Percentiles rank a stretch among this genome's conserved stretches.
These are phyloP conservation scores for Phytopythium sindhum DNA, from an alignment of 352 stramenopile genomes.

Conservation along the genomic window DNA sequence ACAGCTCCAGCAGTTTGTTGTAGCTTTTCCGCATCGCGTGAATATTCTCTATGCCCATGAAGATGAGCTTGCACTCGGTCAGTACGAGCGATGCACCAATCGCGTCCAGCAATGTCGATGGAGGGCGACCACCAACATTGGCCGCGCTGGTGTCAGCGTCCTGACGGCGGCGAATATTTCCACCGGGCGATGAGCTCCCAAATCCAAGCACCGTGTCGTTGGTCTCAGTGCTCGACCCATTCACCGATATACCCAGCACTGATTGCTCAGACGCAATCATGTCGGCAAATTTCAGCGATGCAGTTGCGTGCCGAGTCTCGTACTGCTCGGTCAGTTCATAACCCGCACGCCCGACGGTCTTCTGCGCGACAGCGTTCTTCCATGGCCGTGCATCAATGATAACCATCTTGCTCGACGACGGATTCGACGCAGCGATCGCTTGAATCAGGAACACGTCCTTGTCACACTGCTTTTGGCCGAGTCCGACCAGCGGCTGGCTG, in stretches of 20 bases:
- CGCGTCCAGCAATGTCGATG: conserved; percentile 21
- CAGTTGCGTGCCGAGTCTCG: conserved; percentile 57
- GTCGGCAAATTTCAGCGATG: conserved; percentile 62
- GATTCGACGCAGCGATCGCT: conserved; percentile 70
- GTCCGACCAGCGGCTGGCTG: conserved; percentile 79
- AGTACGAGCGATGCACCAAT: conserved; percentile 56
- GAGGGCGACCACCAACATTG: not conserved
- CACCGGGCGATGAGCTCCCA: not conserved
- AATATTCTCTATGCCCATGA: conserved; percentile 93
- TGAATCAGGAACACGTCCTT: conserved; percentile 85
- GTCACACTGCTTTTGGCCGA: conserved; percentile 78
- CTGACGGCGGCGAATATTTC: not conserved
- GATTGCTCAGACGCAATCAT: conserved; percentile 45
- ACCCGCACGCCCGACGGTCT: conserved; percentile 82
- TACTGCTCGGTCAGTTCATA: conserved; percentile 89
- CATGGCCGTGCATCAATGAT: conserved; percentile 90
- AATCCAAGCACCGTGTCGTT: not conserved
- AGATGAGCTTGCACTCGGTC: conserved; percentile 83
- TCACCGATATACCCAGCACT: conserved; percentile 13
- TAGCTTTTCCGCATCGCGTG: conserved; percentile 89
- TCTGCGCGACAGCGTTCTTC: conserved; percentile 90
- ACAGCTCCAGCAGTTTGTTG: conserved; percentile 69
- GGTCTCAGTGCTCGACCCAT: conserved; percentile 6
- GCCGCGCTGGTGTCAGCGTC: not conserved
- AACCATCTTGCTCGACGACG: conserved; percentile 74